Percentiles rank a stretch among this genome's conserved stretches.
Conservation (phyloP, 179 eudicot species). For the Silene vulgaris region DNA sequence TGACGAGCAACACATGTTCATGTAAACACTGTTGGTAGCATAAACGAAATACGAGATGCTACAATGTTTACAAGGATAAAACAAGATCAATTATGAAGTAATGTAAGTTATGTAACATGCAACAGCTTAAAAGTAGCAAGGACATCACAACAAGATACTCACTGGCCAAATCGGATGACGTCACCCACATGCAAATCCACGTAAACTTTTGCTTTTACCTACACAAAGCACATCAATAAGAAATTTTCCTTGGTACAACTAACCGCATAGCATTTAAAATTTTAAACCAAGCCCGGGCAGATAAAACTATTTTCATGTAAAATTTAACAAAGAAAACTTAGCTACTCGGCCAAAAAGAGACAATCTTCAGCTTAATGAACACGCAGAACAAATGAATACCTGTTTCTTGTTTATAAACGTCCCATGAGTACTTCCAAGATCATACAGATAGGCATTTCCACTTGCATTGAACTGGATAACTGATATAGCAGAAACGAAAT, state of each 20-base stretch:
- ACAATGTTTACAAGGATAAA: not conserved
- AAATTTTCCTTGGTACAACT: not conserved
- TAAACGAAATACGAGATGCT: not conserved
- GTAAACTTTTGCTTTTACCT: slow-evolving; percentile 73
- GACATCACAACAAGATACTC: slow-evolving; percentile 33
- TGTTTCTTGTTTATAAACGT: slow-evolving; percentile 79
- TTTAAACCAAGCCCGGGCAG: not conserved
- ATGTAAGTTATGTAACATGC: slow-evolving; percentile 5
- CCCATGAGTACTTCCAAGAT: slow-evolving; percentile 96
- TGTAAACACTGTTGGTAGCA: not conserved
- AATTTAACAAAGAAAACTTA: not conserved
- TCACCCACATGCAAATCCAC: slow-evolving; percentile 91
- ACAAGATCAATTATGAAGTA: too few species aligned
- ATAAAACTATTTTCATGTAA: not conserved
- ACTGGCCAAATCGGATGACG: slow-evolving; percentile 94
- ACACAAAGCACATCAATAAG: slow-evolving; percentile 11
- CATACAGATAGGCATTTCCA: slow-evolving; percentile 68
- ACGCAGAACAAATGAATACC: slow-evolving; percentile 37
- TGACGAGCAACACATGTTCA: not conserved
- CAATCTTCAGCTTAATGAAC: not conserved
- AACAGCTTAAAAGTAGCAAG: not conserved
- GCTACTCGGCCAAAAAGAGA: not conserved
- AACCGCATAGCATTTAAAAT: not conserved
- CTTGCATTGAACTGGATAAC: slow-evolving; percentile 79
- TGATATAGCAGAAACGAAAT: slow-evolving; percentile 25